Evolutionary conservation across 768 basidiomycete species (phyloP).

Genomic region (Heimioporus sp.): DNA sequence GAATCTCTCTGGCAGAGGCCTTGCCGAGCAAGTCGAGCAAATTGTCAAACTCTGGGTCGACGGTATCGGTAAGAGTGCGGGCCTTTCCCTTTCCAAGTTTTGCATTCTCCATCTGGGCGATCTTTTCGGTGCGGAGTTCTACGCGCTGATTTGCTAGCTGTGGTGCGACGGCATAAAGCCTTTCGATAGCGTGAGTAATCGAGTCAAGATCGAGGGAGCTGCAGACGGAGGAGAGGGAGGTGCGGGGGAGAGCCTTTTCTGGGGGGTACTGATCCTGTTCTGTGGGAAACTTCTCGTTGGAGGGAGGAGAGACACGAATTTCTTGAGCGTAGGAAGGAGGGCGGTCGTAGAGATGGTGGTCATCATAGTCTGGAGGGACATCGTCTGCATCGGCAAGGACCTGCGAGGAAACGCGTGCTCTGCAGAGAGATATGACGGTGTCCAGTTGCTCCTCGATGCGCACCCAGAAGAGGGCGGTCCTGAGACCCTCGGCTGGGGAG

Average conservation of each 20-base stretch:
- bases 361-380: conserved; percentile 57
- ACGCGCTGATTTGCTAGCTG: conserved; percentile 91
- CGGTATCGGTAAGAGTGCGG: conserved; percentile 32
- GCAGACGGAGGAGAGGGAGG: neutral
- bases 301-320: neutral
- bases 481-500: conserved; percentile 50
- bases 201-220: conserved; percentile 79
- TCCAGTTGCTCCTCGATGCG: conserved; percentile 75
- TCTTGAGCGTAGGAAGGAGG: conserved; percentile 26
- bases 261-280: conserved; percentile 12
- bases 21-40: conserved; percentile 70
- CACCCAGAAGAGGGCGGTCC: conserved; percentile 69
- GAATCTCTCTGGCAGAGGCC: conserved; percentile 65
- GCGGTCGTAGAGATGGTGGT: conserved; percentile 17
- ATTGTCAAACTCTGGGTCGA: conserved; percentile 56
- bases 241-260: conserved; percentile 16
- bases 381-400: conserved; percentile 27
- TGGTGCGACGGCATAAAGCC: conserved; percentile 81
- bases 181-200: conserved; percentile 85
- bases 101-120: conserved; percentile 73
- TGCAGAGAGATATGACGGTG: conserved; percentile 62
- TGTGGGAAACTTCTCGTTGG: conserved; percentile 8
- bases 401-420: conserved; percentile 42
- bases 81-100: conserved; percentile 52
- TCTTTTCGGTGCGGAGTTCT: conserved; percentile 74